Evolutionary conservation across 768 basidiomycete genomes (phyloP).

Genomic region (Vishniacozyma victoriae): DNA sequence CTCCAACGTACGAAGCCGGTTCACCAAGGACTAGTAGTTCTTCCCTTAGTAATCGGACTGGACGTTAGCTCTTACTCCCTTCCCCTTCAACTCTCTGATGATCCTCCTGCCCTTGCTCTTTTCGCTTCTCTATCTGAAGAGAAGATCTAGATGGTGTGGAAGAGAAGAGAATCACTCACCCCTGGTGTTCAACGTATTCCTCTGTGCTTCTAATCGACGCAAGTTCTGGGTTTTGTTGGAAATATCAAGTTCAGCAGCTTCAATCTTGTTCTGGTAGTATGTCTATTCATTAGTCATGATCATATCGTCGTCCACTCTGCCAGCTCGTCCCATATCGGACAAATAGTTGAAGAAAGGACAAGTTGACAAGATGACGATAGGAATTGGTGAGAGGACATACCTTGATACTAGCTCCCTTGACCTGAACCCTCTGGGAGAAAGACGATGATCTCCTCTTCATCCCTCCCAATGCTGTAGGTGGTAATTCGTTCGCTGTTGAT

Average conservation of each 20-base stretch:
- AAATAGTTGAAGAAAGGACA: no score
- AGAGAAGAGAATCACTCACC: conserved; percentile 53
- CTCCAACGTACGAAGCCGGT: conserved; percentile 94
- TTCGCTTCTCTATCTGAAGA: no score
- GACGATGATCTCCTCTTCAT: no score
- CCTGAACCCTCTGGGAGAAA: no score
- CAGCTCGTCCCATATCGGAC: no score
- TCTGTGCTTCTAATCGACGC: conserved; percentile 87
- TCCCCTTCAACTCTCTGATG: background rate
- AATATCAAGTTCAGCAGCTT: conserved; percentile 82
- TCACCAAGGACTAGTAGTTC: conserved; percentile 89
- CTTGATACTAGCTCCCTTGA: conserved; percentile 30
- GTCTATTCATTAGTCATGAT: conserved; percentile 49
- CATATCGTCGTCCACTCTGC: background rate
- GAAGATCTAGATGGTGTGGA: background rate
- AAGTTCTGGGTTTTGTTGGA: conserved; percentile 96
- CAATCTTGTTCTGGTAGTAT: conserved; percentile 95
- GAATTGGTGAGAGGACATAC: conserved; percentile 5
- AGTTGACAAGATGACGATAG: background rate
- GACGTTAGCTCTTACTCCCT: conserved; percentile 7
- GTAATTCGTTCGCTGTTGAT: no score
- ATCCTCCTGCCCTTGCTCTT: no score
- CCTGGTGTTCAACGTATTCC: conserved; percentile 93
- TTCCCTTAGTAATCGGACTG: conserved; percentile 83
- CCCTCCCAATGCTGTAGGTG: no score